Evolutionary conservation across 2,329 filamentous ascomycete genomes (phyloP), one percentile per base, ranked within the genome.

Genomic region (Fusarium sp.): DNA sequence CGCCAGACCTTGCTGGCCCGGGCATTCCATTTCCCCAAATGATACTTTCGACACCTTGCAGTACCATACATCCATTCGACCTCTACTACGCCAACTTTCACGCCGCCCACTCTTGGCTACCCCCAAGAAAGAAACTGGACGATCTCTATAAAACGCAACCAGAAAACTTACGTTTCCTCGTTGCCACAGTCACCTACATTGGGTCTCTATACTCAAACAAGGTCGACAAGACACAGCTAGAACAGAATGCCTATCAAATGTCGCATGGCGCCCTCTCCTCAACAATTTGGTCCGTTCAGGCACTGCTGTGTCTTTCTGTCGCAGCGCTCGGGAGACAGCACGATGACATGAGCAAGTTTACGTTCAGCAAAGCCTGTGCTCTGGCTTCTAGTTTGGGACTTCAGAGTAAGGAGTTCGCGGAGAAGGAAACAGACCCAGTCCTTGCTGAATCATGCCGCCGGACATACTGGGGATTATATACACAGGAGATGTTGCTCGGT

Each of bases 41-140:
- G 31, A 60, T 45, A 30, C 22, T 41, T 22, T 56, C 70, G 18
- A 44, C 73, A 28, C 26, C 55, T 56, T 59, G 5, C 24, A 50
- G 18, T 24, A 20, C 48, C 31, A 65, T 50, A 30, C 58, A 61
- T 50, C 30, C 60, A 26, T 61, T 77, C 28, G 65, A 75, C 50
- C 69, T 75, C 35, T 78, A 78, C 54, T 78, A 78, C 57, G 11
- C 44, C 33, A 69, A 74, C 36, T 78, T 78, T 45, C 75, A 78
- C 24, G 61, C 68, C 53, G 54, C 75, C 8, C 74, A 78, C 38
- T 69, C 76, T 16, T 78, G 71, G 75, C 36, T 73, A 5, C 74
- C 68, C 7, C 74, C 76, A 7, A 78, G 51, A 45, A n/a, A 44
- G 28, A 63, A 30, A 16, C 60, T 78, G 16, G 28, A 45, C 9